A percentile compares a stretch with the other conserved stretches of the same genome.
Conservation (phyloP, 2,329 filamentous ascomycete genomes). For the Chrysosporium keratinophilum region DNA sequence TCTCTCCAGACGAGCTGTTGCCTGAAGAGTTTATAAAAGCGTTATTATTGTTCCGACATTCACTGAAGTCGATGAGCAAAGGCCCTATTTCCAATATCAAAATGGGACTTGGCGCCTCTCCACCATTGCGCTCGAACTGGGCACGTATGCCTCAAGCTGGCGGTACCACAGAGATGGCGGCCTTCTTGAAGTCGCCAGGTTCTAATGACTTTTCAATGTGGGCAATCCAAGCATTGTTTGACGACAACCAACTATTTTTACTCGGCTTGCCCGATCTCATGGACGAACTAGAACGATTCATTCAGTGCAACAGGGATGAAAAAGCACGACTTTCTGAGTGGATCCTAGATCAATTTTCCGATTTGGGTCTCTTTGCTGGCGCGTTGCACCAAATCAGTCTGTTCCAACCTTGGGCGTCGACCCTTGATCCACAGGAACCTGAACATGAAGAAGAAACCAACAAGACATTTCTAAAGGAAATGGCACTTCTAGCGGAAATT, state of each 20-base stretch:
- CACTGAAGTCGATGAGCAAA: constrained; percentile 28
- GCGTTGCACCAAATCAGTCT: constrained; percentile 37
- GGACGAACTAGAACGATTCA: constrained; percentile 41
- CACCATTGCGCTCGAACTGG: constrained; percentile 32
- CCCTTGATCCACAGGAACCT: constrained; percentile 1
- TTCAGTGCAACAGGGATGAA: constrained; percentile 27
- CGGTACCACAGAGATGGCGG: constrained; percentile 7
- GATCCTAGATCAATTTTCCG: constrained; percentile 32
- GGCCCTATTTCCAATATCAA: constrained; percentile 21
- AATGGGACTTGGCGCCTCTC: constrained; percentile 31
- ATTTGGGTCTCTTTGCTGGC: constrained; percentile 39
- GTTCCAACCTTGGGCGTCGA: constrained; percentile 40
- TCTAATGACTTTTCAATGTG: constrained; percentile 25
- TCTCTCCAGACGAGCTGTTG: constrained; percentile 27
- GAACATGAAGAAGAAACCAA: constrained; percentile 17
- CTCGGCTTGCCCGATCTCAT: constrained; percentile 30
- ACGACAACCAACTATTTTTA: constrained; percentile 30
- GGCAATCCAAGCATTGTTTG: constrained; percentile 33
- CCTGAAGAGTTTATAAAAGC: constrained; percentile 33
- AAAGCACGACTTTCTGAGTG: constrained; percentile 31
- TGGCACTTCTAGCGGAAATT: constrained; percentile 1
- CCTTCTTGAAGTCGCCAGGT: background rate
- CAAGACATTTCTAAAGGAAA: background rate
- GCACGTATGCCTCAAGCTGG: constrained; percentile 22
- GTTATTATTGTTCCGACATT: constrained; percentile 34